Base-by-base conservation (phyloP, 768 basidiomycete species). In the Mycena epipterygia region DNA sequence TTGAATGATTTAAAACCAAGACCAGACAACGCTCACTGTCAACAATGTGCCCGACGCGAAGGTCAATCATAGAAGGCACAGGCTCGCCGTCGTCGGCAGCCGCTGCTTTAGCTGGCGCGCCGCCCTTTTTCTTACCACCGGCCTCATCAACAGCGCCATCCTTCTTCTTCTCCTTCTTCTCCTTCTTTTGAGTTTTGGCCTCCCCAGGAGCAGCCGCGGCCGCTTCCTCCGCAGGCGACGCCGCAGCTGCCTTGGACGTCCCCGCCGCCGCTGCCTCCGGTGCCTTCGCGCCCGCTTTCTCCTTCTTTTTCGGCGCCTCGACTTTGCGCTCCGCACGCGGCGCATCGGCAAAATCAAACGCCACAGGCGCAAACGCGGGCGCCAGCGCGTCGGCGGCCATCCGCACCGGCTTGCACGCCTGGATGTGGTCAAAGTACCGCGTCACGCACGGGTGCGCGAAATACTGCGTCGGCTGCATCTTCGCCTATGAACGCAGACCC, bases 401-500 rank as follows among this genome's bases (percentile, higher is more conserved):
- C 29, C 89, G 86, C 44, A 98, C 90, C 19, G 87, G 79, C 8
- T 91, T 85, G 25, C 85, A 85, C 52, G 89, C 87, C 83, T 99
- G 97, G 67, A 99, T 88, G 81, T 98, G 95, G 81, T 97, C 93
- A 78, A 99, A 97, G 86, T 97, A 98, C 51, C 98, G 94, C 46
- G 94, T 94, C 42, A 99, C 80, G 25, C 94, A 88, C 7, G 97
- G 96, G 63, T 90, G 88, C 21, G 91, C 82, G 78, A 94, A 92
- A 84, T 94, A 93, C 77, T 93, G 89, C n/a, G 86, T 73, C 6
- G 93, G 85, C 75, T 90, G 87, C 21, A 93, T 84, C 76, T 91
- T 89, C 12, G 93, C 89, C 92, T 97, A 56, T 12, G 33, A 25
- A 53, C 68, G 21, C 30, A n/a, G 17, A 32, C 35, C 30, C n/a